Base-by-base conservation (phyloP, 1,284 basidiomycete species). In the Hymenochaete sp. region DNA sequence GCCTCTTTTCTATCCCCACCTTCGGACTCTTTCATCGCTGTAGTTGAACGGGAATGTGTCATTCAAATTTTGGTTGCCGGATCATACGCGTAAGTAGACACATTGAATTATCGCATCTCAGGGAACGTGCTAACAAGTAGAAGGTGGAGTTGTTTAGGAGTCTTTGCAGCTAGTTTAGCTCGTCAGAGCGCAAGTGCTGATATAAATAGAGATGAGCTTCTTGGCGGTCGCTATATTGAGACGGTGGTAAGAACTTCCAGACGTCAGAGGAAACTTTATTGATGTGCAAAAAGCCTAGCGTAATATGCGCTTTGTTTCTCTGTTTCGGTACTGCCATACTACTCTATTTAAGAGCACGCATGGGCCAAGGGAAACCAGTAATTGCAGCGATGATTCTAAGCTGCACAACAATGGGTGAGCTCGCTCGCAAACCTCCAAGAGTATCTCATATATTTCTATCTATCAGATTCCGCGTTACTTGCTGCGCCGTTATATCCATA, bases 1-100 rank as follows among this genome's bases (percentile, higher is more conserved):
- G 82, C 73, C 1, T 65, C 76, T 0, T 75, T 85, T 52, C 57
- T 89, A 9, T 79, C 79, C 11, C 80, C 85, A 0, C 82, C 84
- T 0, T 66, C 60, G 32, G 79, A 81, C 39, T 80, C 83, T 0
- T 79, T 87, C 50, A 65, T 82, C 9, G 68, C 72, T 3, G 76
- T 83, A 2, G 57, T 85, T 14, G 84, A 88, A 56, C 75, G 82
- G 5, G 84, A 88, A 54, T 49, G 76, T 11, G 65, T 76, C n/a
- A 75, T 81, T 22, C 53, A 84, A 2, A 38, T 71, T 1, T 74
- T 79, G 27, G 45, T 47, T 8, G 8, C 38, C 6, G 45, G 45
- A 10, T 24, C 45, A 14, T 47, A 42, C 42, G 45, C 45, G 45
- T 47, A 18, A 36, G 45, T 42, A 7, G 8, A 4, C 21, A 16